Percentiles rank a stretch among this genome's conserved stretches.
phyloP scores from a whole-genome alignment of 331 rosid genomes.

The Saraca asoca region DNA sequence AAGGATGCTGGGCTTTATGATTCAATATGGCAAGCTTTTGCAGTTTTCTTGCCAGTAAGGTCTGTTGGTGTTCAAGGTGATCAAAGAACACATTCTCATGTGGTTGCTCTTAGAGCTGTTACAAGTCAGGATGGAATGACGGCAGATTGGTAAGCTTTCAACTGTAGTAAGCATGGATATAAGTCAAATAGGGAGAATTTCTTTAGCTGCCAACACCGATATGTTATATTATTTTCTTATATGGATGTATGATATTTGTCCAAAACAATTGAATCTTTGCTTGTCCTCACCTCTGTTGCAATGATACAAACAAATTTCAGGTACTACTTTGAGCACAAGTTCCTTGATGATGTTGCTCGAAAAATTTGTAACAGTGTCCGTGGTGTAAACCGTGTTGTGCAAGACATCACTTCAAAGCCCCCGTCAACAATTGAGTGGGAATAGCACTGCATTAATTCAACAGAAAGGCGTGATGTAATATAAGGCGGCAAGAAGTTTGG shows the following conservation, averaged over 20 bases:
- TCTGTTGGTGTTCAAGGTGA: conserved; percentile 99
- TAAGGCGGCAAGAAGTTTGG: conserved; percentile 27
- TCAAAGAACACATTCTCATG: conserved; percentile 96
- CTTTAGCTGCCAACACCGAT: background rate
- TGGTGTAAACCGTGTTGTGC: conserved; percentile 88
- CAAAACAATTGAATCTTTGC: too few relatives aligned
- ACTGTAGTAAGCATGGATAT: conserved; percentile 14
- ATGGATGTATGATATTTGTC: too few relatives aligned
- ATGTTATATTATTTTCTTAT: too few relatives aligned
- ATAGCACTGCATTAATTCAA: conserved; percentile 28
- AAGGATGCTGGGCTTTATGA: conserved; percentile 95
- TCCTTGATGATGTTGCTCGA: conserved; percentile 73
- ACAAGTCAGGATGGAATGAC: conserved; percentile 99
- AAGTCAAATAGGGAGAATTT: background rate
- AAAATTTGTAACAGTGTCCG: conserved; percentile 90
- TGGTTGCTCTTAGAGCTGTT: conserved; percentile 91
- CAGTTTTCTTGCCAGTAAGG: conserved; percentile 83
- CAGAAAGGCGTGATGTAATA: conserved; percentile 7
- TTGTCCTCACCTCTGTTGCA: background rate
- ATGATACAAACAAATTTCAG: conserved; percentile 42
- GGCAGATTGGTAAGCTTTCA: conserved; percentile 79
- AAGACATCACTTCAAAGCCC: conserved; percentile 96
- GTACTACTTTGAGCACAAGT: conserved; percentile 85
- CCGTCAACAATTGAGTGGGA: conserved; percentile 99
- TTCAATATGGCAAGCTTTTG: conserved; percentile 95